phyloP scores from a whole-genome alignment of 345 rosid species.

The Sapria himalayana region DNA sequence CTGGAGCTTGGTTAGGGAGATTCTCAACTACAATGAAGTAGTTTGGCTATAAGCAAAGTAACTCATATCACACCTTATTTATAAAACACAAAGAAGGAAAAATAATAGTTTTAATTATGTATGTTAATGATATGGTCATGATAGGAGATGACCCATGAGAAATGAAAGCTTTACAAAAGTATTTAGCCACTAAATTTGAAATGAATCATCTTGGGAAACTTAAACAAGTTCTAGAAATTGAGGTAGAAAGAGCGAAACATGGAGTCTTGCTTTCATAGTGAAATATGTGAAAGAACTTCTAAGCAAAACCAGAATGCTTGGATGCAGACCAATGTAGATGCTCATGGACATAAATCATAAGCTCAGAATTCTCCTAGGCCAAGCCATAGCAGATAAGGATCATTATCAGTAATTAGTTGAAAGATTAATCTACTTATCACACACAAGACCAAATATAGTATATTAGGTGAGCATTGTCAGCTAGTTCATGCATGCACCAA shows the following conservation, averaged over 20 bases:
- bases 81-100: neutral
- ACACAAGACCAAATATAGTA: too few species aligned
- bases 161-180: neutral
- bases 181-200: neutral
- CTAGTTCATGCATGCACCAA: neutral
- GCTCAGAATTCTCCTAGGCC: too few species aligned
- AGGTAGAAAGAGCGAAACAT: neutral
- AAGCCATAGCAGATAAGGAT: too few species aligned
- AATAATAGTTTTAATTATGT: neutral
- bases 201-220: neutral
- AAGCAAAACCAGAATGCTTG: neutral
- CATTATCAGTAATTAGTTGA: too few species aligned
- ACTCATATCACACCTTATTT: neutral
- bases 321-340: neutral
- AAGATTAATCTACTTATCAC: too few species aligned
- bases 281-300: neutral
- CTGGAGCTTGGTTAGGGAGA: too few species aligned
- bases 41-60: neutral
- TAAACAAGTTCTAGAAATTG: neutral
- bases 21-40: too few species aligned
- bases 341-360: too few species aligned
- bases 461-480: neutral
- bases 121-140: slow-evolving; percentile 1
- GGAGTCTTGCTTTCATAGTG: neutral
- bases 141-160: neutral